Evolutionary conservation across 495 filamentous ascomycete genomes (phyloP).

Genomic region (Podospora fimiseda): DNA sequence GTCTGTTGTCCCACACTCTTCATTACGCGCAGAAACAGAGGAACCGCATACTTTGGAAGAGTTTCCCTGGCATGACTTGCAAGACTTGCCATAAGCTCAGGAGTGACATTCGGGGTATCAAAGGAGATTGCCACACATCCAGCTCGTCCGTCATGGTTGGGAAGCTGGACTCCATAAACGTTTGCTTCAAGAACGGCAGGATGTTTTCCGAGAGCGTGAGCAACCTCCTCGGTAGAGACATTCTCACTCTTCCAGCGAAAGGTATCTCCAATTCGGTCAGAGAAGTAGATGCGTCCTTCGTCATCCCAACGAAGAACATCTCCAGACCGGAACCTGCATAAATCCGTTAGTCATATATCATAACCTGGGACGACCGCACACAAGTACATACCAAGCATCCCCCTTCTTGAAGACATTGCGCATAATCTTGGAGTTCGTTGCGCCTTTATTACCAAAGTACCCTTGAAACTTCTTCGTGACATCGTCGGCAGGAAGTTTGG

Average conservation of each 20-base stretch:
- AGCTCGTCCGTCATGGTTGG: constrained; percentile 78
- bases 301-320: constrained; percentile 69
- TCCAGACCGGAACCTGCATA: constrained; percentile 61
- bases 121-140: constrained; percentile 71
- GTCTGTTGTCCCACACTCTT: constrained; percentile 48
- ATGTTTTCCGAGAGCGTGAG: constrained; percentile 61
- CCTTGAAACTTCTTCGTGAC: constrained; percentile 68
- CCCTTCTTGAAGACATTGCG: constrained; percentile 71
- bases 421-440: constrained; percentile 72
- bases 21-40: constrained; percentile 67
- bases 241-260: constrained; percentile 98
- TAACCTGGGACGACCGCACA: too few relatives aligned
- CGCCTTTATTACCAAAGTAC: constrained; percentile 69
- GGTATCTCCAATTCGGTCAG: constrained; percentile 86
- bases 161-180: constrained; percentile 80
- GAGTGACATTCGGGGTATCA: constrained; percentile 20
- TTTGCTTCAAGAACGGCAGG: constrained; percentile 69
- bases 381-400: constrained; percentile 58
- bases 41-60: constrained; percentile 69
- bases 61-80: constrained; percentile 48
- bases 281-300: constrained; percentile 75
- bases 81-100: constrained; percentile 46
- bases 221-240: constrained; percentile 76
- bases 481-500: constrained; percentile 58
- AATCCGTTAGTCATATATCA: too few relatives aligned